Evolutionary conservation across 2,329 filamentous ascomycete species (phyloP).

Genomic region (Ophiocordyceps camponoti-leonardi): DNA sequence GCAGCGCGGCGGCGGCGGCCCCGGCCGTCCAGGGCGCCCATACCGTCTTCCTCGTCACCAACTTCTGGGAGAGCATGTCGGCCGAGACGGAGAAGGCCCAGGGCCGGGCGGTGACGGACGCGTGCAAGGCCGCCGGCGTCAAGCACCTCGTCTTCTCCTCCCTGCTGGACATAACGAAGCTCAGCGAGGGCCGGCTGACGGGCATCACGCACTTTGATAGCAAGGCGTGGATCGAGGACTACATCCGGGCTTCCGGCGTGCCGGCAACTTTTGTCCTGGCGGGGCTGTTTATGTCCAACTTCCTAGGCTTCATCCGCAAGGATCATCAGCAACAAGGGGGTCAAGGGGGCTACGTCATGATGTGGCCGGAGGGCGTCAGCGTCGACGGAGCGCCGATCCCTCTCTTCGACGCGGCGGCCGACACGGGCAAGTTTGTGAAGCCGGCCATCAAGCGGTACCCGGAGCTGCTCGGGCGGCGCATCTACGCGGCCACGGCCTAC

Average conservation of each 20-base stretch:
- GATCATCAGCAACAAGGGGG: no score
- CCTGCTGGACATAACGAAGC: conserved; percentile 19
- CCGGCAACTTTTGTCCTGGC: conserved; percentile 33
- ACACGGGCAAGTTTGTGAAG: conserved; percentile 20
- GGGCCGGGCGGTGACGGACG: conserved; percentile 28
- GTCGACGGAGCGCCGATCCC: conserved; percentile 16
- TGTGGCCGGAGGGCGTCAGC: conserved; percentile 10
- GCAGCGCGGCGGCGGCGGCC: conserved; percentile 14
- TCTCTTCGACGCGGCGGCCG: conserved; percentile 17
- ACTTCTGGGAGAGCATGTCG: conserved; percentile 17
- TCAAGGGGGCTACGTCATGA: conserved; percentile 11
- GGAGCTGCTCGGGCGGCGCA: conserved; percentile 11
- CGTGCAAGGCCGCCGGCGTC: conserved; percentile 22
- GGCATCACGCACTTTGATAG: conserved; percentile 34
- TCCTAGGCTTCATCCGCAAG: conserved; percentile 12
- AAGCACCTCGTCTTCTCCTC: conserved; percentile 29
- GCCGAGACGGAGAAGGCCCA: conserved; percentile 20
- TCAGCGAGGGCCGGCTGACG: conserved; percentile 17
- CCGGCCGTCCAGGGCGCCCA: conserved; percentile 23
- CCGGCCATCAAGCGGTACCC: conserved; percentile 15
- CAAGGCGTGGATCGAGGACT: conserved; percentile 38
- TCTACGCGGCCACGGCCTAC: conserved; percentile 20
- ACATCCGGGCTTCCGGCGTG: conserved; percentile 31
- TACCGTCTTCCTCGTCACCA: conserved; percentile 24
- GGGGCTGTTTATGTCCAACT: conserved; percentile 37